Percentiles rank a stretch among this genome's conserved stretches.
Conservation (phyloP, 2,329 filamentous ascomycete species). For the Sclerotinia borealis region DNA sequence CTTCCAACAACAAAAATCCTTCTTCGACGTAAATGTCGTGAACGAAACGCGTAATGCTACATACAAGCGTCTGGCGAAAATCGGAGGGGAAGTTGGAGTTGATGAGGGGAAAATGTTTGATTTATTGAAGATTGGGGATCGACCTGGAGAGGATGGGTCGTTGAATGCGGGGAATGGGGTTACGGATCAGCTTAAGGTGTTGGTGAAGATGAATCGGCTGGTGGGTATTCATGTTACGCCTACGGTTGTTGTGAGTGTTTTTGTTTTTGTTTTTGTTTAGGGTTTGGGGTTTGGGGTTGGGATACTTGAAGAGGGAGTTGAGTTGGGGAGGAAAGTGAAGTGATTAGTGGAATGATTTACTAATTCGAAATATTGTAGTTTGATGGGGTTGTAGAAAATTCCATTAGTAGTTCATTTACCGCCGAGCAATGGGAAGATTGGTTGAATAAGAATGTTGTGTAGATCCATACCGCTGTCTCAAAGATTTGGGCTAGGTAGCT, state of each 20-base stretch:
- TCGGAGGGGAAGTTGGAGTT: slow-evolving; percentile 63
- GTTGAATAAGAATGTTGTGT: slow-evolving; percentile 8
- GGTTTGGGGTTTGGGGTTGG: background rate
- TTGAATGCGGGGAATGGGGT: slow-evolving; percentile 77
- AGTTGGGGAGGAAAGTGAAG: background rate
- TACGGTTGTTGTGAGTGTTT: slow-evolving; percentile 55
- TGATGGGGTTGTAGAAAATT: slow-evolving; percentile 74
- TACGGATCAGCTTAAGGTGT: slow-evolving; percentile 77
- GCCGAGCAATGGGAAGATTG: slow-evolving; percentile 71
- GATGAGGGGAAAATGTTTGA: slow-evolving; percentile 64
- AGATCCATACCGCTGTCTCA: too few species aligned
- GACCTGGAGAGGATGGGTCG: slow-evolving; percentile 58
- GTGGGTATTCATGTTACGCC: slow-evolving; percentile 86
- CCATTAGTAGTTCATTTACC: slow-evolving; percentile 74
- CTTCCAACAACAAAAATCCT: slow-evolving; percentile 64
- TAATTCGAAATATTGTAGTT: slow-evolving; percentile 39
- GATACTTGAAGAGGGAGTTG: background rate
- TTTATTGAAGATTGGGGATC: slow-evolving; percentile 62
- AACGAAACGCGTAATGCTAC: slow-evolving; percentile 80
- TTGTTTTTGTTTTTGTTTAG: background rate
- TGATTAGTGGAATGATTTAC: background rate
- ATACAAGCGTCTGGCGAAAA: slow-evolving; percentile 69
- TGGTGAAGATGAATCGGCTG: slow-evolving; percentile 73
- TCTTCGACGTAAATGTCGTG: slow-evolving; percentile 80
- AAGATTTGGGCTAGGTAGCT: too few species aligned